phyloP scores from a whole-genome alignment of 805 yeast genomes.

The Teunomyces tritomae region DNA sequence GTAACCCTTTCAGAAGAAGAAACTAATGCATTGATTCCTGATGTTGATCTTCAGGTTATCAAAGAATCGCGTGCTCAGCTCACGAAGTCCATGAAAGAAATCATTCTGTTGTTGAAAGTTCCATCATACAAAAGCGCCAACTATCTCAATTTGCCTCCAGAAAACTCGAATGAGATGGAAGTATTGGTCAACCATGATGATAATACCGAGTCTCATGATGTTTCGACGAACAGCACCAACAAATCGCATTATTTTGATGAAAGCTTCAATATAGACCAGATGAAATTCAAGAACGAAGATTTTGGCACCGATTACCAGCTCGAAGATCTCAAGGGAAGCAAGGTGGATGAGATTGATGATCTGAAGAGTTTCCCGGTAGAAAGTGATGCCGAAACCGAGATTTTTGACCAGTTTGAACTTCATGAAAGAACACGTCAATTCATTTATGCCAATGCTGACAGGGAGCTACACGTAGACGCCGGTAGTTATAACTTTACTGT shows the following conservation, averaged over 20 bases:
- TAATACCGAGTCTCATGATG: not conserved
- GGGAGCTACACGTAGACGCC: not conserved
- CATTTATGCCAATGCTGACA: not conserved
- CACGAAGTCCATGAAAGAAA: conserved; percentile 35
- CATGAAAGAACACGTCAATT: not conserved
- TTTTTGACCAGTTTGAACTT: conserved; percentile 16
- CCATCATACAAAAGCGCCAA: conserved; percentile 21
- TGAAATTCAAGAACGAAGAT: not conserved
- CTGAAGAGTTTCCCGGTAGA: conserved; percentile 2
- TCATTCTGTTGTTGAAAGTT: conserved; percentile 29
- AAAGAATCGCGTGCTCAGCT: conserved; percentile 32
- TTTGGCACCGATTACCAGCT: conserved; percentile 5
- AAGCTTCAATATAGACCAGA: conserved; percentile 2
- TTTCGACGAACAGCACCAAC: conserved; percentile 4
- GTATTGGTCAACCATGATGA: conserved; percentile 13
- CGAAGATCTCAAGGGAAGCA: conserved; percentile 5
- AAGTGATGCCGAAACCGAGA: conserved; percentile 31
- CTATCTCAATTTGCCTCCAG: conserved; percentile 21
- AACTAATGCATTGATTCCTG: conserved; percentile 22
- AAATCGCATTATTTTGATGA: conserved; percentile 9
- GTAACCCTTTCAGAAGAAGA: not conserved
- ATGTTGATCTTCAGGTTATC: conserved; percentile 30
- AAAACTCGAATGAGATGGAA: conserved; percentile 17
- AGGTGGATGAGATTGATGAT: conserved; percentile 1
- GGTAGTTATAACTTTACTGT: not conserved